phyloP scores from a whole-genome alignment of 306 rosid species.

The Geum urbanum region DNA sequence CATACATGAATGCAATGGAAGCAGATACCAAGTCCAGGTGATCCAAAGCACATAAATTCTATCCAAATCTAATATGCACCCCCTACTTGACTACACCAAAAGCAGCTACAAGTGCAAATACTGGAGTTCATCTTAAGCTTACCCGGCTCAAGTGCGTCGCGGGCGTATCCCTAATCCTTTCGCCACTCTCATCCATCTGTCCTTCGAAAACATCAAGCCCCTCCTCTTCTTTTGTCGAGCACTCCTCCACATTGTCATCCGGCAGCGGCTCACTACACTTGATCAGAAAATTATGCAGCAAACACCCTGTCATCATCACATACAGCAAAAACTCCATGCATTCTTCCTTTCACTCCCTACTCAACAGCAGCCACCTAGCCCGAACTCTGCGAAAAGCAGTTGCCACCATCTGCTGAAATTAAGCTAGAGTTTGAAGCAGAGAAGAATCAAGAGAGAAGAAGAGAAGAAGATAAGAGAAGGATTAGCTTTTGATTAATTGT shows the following conservation, averaged over 20 bases:
- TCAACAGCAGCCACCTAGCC: slow-evolving; percentile 59
- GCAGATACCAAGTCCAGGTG: slow-evolving; percentile 1
- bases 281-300: slow-evolving; percentile 78
- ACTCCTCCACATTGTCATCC: slow-evolving; percentile 23
- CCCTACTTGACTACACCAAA: not conserved
- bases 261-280: slow-evolving; percentile 45
- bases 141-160: slow-evolving; percentile 63
- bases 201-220: slow-evolving; percentile 43
- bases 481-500: too few relatives aligned
- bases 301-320: slow-evolving; percentile 59
- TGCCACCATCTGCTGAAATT: slow-evolving; percentile 6
- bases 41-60: slow-evolving; percentile 12
- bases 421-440: too few relatives aligned
- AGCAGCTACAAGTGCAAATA: not conserved
- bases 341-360: slow-evolving; percentile 63
- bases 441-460: too few relatives aligned
- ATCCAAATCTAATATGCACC: slow-evolving; percentile 1
- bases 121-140: slow-evolving; percentile 41
- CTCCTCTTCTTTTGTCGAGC: slow-evolving; percentile 19
- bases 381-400: slow-evolving; percentile 53
- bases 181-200: slow-evolving; percentile 47
- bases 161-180: slow-evolving; percentile 58
- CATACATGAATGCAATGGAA: slow-evolving; percentile 9
- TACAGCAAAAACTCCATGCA: slow-evolving; percentile 60
- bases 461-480: too few relatives aligned